These are phyloP conservation scores for Pestalotiopsis sp. DNA, from an alignment of 2,329 filamentous ascomycete genomes.

Conservation along the genomic window DNA sequence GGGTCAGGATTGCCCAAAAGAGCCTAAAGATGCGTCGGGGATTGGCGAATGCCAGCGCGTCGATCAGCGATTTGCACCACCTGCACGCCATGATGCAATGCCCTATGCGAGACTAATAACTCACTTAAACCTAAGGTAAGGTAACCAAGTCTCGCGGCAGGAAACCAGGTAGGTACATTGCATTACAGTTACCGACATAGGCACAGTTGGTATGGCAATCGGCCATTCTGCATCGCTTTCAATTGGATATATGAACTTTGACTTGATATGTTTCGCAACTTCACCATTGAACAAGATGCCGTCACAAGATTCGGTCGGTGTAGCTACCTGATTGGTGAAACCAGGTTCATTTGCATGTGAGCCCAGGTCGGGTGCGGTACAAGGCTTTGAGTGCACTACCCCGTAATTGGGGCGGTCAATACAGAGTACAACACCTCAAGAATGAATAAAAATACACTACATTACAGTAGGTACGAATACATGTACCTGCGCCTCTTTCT, in stretches of 20 bases:
- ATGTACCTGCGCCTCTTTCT: too few relatives aligned
- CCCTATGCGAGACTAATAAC: conserved; percentile 1
- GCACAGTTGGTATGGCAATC: background rate
- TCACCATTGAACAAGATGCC: background rate
- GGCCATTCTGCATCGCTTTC: background rate
- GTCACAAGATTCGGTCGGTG: background rate
- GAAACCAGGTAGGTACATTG: background rate
- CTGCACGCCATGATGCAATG: conserved; percentile 11
- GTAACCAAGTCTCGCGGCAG: too few relatives aligned
- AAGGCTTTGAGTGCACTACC: background rate
- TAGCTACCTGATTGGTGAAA: background rate
- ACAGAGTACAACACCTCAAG: background rate
- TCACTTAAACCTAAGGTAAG: background rate
- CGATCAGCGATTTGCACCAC: conserved; percentile 1
- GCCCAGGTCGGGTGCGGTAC: background rate
- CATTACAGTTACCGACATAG: too few relatives aligned
- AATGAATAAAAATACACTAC: too few relatives aligned
- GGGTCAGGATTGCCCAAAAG: conserved; percentile 5
- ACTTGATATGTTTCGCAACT: background rate
- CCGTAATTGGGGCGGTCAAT: background rate
- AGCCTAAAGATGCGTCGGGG: background rate
- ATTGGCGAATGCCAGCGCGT: conserved; percentile 12
- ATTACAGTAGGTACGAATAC: too few relatives aligned
- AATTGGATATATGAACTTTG: background rate
- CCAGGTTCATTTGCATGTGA: background rate